A percentile compares a stretch with the other conserved stretches of the same genome.
phyloP scores from a whole-genome alignment of 305 asterid species.

The Fraxinus greggii region DNA sequence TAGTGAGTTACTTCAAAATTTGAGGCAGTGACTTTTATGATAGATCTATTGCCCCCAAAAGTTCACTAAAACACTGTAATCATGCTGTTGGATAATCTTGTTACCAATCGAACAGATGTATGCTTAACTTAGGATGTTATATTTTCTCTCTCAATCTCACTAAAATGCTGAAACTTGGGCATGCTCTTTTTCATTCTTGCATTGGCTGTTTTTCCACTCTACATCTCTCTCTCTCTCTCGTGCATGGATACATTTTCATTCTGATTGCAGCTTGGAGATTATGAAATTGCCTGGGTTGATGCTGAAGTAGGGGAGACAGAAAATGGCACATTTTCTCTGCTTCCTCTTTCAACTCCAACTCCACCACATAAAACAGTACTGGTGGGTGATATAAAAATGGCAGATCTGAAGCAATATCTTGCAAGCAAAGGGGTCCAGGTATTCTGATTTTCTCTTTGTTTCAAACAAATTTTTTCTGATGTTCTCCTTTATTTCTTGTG shows the following conservation, averaged over 20 bases:
- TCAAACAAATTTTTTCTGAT: not conserved
- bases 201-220: not conserved
- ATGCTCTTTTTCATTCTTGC: not conserved
- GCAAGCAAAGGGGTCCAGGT: slow-evolving; percentile 94
- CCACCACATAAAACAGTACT: slow-evolving; percentile 91
- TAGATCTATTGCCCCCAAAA: slow-evolving; percentile 7
- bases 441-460: not conserved
- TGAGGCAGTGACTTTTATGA: slow-evolving; percentile 6
- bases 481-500: not conserved
- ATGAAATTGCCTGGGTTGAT: slow-evolving; percentile 94
- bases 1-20: slow-evolving; percentile 14
- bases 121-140: not conserved
- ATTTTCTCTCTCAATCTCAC: slow-evolving; percentile 10
- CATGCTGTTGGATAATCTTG: slow-evolving; percentile 1
- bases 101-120: slow-evolving; percentile 6
- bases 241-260: slow-evolving; percentile 5
- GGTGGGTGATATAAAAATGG: slow-evolving; percentile 93
- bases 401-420: slow-evolving; percentile 91
- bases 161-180: not conserved
- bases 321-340: slow-evolving; percentile 60
- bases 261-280: slow-evolving; percentile 77
- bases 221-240: slow-evolving; percentile 3
- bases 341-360: slow-evolving; percentile 68
- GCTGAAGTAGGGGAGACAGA: slow-evolving; percentile 88
- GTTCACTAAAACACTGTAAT: not conserved